Base-by-base conservation (phyloP, 2,329 filamentous ascomycete species). In the Claviceps sorghi region DNA sequence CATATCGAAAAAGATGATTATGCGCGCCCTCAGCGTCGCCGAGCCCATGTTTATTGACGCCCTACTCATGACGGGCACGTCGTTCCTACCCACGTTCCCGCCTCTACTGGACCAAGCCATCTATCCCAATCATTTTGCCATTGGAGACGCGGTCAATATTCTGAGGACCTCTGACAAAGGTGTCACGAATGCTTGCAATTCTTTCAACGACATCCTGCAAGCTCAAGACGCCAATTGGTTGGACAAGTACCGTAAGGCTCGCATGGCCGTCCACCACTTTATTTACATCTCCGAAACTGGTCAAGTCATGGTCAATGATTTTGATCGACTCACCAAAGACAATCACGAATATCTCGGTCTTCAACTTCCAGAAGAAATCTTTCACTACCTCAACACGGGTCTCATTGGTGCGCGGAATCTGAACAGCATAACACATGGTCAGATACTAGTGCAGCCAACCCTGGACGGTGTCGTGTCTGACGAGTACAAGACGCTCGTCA, bases 331-430 rank as follows among this genome's bases (percentile, higher is more conserved):
- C 21, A 90, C 93, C 2, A 78, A 78, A 46, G 90, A 97, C 64
- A 83, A 93, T 58, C 87, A 94, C 63, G 84, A 91, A 62, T 90
- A 96, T 63, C 80, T 96, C 56, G 89, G 89, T n/a, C 80, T 94
- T 54, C 85, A 90, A 54, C 74, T 98, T 5, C 89, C 93, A 0
- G 82, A 89, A 42, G 93, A 98, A 67, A 74, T 97, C 19, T 90
- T 91, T 65, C 86, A 88, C 66, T 97, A 97, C 65, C 75, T 96
- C 49, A 89, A 88, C 54, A 83, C 79, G 50, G 93, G 88, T 36
- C 72, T 96, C 44, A 80, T 97, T 57, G 82, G 87, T 30, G 76
- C 88, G 26, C 81, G 87, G 48, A 75, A 95, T 40, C 77, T 95
- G 13, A 87, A 85, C 64, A 91, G 83, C 77, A 80, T 95, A 59